Base-by-base conservation (phyloP, 345 rosid species). In the Lumnitzera racemosa region DNA sequence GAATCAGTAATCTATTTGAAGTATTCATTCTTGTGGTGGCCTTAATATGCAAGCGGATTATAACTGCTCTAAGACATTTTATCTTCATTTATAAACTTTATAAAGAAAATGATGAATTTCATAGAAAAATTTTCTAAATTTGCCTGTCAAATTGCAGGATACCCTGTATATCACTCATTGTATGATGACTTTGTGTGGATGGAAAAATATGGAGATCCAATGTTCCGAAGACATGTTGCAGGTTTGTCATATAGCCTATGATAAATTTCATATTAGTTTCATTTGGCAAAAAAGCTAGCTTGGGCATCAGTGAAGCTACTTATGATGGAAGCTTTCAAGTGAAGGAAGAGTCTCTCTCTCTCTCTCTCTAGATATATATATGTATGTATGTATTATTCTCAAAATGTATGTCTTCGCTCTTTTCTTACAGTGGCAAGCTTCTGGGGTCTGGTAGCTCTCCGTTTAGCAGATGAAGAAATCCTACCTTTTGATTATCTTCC, bases 141-240 rank as follows among this genome's bases (percentile, higher is more conserved):
- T 53, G 25, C 56, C 20, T n/a, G 9, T n/a, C 49, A 46, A 46
- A 50, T 53, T 49, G 67, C 83, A 88, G 97, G 71, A 43, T 86
- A 81, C 76, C 91, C 96, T 15, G 91, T 84, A 15, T 88, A 90
- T 67, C 97, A 90, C 69, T 88, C 96, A 15, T 82, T 83, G 85
- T 90, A 88, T 17, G 96, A 90, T 64, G 94, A 90, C 67, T 90
- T 74, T 56, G 50, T 75, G 59, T 90, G 96, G 97, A 88, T 86
- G 91, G 69, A 88, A 59, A 83, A 82, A 3, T 88, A 79, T 61
- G 97, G 97, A 13, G 91, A 84, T 56, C 96, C 87, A 8, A 72
- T 66, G 78, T 88, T 90, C 68, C 85, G 65, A 2, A 79, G 96
- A 75, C 87, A 86, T 72, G 76, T 85, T 20, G 96, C 97, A 80